Conservation (phyloP, 495 filamentous ascomycete species). For the Xylaria nigripes region DNA sequence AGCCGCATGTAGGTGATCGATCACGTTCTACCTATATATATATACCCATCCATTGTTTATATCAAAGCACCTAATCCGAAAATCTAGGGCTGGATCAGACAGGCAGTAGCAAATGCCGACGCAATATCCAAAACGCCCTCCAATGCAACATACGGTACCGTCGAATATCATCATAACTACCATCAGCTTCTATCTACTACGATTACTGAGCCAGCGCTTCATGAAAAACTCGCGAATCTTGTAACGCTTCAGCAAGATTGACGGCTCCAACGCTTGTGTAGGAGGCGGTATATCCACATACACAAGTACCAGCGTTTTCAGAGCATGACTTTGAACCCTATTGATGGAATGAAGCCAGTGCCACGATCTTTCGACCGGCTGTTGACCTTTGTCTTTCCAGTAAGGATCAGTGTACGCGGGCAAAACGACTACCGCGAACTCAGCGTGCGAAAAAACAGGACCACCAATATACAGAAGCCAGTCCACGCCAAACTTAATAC, state of each 20-base stretch:
- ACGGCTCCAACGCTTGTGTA: conserved; percentile 34
- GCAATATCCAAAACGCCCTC: too few species aligned
- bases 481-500: conserved; percentile 92
- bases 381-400: conserved; percentile 51
- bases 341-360: conserved; percentile 90
- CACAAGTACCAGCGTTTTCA: conserved; percentile 76
- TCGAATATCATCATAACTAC: background rate
- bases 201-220: conserved; percentile 75
- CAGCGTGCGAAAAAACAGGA: conserved; percentile 86
- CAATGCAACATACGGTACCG: background rate
- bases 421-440: conserved; percentile 78
- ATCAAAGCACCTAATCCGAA: too few species aligned
- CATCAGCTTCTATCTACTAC: conserved; percentile 38
- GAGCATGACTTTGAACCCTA: conserved; percentile 79
- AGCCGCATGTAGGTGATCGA: too few species aligned
- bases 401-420: conserved; percentile 71
- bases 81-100: too few species aligned
- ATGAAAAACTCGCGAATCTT: conserved; percentile 74
- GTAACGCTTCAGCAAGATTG: conserved; percentile 58
- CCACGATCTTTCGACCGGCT: conserved; percentile 55
- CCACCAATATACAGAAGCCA: conserved; percentile 92
- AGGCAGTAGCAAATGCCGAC: too few species aligned
- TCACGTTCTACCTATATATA: too few species aligned
- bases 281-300: conserved; percentile 90
- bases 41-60: too few species aligned